Conservation (phyloP, 768 basidiomycete species). For the Leccinum fibrillosum region DNA sequence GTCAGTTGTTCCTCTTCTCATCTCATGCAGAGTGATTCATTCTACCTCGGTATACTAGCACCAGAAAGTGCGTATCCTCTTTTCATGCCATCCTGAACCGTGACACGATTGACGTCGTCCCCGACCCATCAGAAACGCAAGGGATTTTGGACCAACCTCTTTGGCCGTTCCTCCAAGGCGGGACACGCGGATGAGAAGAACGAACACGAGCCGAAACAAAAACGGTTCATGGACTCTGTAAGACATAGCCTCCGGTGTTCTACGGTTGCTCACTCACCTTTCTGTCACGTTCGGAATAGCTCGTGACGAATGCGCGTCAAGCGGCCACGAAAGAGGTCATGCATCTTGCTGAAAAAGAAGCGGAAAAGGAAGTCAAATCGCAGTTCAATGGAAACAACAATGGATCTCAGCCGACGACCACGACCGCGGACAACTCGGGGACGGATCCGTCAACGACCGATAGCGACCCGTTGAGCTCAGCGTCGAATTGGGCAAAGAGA, state of each 20-base stretch:
- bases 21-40: background rate
- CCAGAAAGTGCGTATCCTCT: conserved; percentile 3
- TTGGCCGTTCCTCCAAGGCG: conserved; percentile 1
- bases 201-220: background rate
- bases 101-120: background rate
- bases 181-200: background rate
- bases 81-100: no score
- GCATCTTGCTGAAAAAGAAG: conserved; percentile 12
- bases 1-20: background rate
- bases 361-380: conserved; percentile 3
- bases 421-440: no score
- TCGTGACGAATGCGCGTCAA: conserved; percentile 1
- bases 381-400: background rate
- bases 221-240: conserved; percentile 12
- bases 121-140: conserved; percentile 13
- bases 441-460: background rate
- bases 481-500: conserved; percentile 18
- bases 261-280: background rate
- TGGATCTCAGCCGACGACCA: background rate
- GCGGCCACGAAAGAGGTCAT: conserved; percentile 4
- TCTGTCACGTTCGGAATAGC: background rate
- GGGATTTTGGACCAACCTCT: conserved; percentile 13
- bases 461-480: background rate
- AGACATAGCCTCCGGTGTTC: background rate
- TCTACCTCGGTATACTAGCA: background rate